Percentiles rank a stretch among this genome's conserved stretches.
Evolutionary conservation across 768 basidiomycete species (phyloP).

Genomic region (Amanita rimosa): DNA sequence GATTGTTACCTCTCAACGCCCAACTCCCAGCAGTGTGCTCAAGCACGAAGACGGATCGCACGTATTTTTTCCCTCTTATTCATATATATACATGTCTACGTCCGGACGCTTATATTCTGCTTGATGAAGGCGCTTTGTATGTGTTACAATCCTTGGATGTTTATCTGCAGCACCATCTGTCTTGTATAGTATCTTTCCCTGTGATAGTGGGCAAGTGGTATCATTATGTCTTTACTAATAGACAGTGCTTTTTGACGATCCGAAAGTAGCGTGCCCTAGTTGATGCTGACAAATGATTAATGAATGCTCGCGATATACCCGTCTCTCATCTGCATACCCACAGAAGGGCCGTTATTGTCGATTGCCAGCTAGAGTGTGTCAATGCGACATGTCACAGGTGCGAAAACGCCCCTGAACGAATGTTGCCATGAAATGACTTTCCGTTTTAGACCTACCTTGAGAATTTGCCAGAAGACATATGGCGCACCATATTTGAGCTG

Average conservation of each 20-base stretch:
- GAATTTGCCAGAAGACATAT: neutral
- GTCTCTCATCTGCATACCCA: neutral
- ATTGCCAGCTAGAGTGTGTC: neutral
- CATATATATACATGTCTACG: constrained; percentile 9
- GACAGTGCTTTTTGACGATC: constrained; percentile 23
- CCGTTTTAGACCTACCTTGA: neutral
- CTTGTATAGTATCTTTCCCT: constrained; percentile 33
- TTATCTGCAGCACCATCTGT: constrained; percentile 28
- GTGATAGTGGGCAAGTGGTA: constrained; percentile 46
- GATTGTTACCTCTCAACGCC: constrained; percentile 6
- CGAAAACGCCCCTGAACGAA: neutral
- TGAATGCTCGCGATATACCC: neutral
- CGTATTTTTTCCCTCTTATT: constrained; percentile 14
- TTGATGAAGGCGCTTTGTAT: constrained; percentile 6
- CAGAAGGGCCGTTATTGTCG: neutral
- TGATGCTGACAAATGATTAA: neutral
- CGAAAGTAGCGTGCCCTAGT: neutral
- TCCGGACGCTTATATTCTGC: constrained; percentile 6
- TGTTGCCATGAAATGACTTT: neutral
- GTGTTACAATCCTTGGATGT: constrained; percentile 9
- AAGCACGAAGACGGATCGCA: constrained; percentile 2
- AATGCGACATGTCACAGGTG: neutral
- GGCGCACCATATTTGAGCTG: neutral
- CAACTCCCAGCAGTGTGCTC: constrained; percentile 7
- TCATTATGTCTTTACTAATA: constrained; percentile 52